phyloP scores from a whole-genome alignment of 495 filamentous ascomycete species.

The Hypoxylon subgilvum region DNA sequence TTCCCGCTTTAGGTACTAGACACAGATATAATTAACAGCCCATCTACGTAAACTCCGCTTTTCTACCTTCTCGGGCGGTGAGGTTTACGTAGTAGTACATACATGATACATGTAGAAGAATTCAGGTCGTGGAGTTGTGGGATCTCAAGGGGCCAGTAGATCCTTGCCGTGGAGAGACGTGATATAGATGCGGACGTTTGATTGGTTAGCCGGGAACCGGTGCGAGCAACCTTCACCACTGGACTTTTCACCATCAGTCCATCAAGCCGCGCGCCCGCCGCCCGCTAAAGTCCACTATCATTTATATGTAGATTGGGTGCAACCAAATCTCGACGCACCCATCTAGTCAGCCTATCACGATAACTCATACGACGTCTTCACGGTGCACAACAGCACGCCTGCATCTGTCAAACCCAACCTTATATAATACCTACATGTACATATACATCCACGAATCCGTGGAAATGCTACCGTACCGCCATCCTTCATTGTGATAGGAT shows the following conservation, averaged over 20 bases:
- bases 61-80: slow-evolving; percentile 32
- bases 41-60: slow-evolving; percentile 18
- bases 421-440: not conserved
- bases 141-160: slow-evolving; percentile 30
- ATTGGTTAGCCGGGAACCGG: slow-evolving; percentile 19
- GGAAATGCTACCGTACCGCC: slow-evolving; percentile 11
- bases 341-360: too few species aligned
- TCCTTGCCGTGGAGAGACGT: slow-evolving; percentile 33
- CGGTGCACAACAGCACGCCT: slow-evolving; percentile 11
- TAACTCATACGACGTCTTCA: slow-evolving; percentile 12
- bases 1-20: slow-evolving; percentile 2
- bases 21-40: slow-evolving; percentile 21
- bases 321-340: too few species aligned
- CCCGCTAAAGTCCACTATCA: not conserved
- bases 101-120: too few species aligned
- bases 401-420: slow-evolving; percentile 4
- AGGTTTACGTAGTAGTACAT: slow-evolving; percentile 12
- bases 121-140: slow-evolving; percentile 25
- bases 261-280: not conserved
- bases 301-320: too few species aligned
- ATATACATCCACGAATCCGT: not conserved
- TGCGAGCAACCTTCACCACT: too few species aligned
- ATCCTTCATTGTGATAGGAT: slow-evolving; percentile 4
- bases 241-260: slow-evolving; percentile 6
- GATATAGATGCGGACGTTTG: slow-evolving; percentile 22